Evolutionary conservation across 768 basidiomycete genomes (phyloP).

Genomic region (Boletus rufocinnamomeus): DNA sequence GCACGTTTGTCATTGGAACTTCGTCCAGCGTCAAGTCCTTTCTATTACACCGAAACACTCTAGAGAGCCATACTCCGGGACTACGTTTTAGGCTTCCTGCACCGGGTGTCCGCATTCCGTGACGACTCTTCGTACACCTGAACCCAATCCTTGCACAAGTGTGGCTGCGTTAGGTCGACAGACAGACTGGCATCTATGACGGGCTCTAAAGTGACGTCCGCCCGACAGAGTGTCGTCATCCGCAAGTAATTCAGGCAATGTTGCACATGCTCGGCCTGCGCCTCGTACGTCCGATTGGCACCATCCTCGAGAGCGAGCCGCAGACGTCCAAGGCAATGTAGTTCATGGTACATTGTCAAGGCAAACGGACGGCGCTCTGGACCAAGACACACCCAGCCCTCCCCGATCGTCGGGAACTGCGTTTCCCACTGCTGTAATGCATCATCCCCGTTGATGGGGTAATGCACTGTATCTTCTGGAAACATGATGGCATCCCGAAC

Average conservation of each 20-base stretch:
- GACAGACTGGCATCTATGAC: constrained; percentile 25
- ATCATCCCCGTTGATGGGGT: constrained; percentile 28
- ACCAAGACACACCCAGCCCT: constrained; percentile 30
- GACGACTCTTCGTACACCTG: constrained; percentile 29
- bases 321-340: constrained; percentile 39
- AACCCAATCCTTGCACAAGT: constrained; percentile 30
- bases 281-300: constrained; percentile 19
- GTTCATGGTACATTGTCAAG: constrained; percentile 40
- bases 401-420: constrained; percentile 22
- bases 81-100: constrained; percentile 11
- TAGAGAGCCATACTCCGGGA: neutral
- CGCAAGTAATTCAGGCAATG: constrained; percentile 55
- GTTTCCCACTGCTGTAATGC: constrained; percentile 24
- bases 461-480: constrained; percentile 30
- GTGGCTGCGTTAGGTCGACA: constrained; percentile 27
- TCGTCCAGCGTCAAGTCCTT: neutral
- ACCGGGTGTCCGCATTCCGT: constrained; percentile 11
- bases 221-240: constrained; percentile 45
- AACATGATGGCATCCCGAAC: constrained; percentile 25
- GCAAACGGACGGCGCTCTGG: constrained; percentile 35
- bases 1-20: neutral
- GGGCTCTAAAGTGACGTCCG: constrained; percentile 51
- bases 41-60: neutral
- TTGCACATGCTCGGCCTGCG: constrained; percentile 27
- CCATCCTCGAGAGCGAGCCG: constrained; percentile 24